Evolutionary conservation across 2,329 filamentous ascomycete genomes (phyloP).

Genomic region (Teratosphaeria viscida): DNA sequence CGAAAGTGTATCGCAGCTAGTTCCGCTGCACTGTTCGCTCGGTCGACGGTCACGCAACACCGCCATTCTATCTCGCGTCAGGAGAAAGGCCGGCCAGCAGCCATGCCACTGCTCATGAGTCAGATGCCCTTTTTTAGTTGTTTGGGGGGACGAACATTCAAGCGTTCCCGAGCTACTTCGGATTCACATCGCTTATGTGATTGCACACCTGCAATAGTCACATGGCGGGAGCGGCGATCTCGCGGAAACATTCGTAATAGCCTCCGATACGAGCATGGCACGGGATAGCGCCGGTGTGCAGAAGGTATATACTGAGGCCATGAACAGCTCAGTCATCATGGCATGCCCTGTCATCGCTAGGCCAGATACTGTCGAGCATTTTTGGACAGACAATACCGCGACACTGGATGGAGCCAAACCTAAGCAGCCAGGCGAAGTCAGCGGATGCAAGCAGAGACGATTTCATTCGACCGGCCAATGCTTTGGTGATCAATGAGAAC

Average conservation of each 20-base stretch:
- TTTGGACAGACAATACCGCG: not conserved
- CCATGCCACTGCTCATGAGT: not conserved
- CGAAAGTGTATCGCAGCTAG: not conserved
- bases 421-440: not conserved
- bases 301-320: not conserved
- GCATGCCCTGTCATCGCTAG: not conserved
- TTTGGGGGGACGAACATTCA: not conserved
- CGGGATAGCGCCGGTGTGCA: too few species aligned
- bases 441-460: not conserved
- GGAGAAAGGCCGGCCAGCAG: not conserved
- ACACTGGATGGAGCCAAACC: not conserved
- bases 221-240: not conserved
- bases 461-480: not conserved
- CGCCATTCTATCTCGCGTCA: not conserved
- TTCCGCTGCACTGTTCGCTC: not conserved
- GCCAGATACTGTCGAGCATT: not conserved
- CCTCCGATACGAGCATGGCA: not conserved
- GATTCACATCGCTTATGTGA: not conserved
- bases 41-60: not conserved
- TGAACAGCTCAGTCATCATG: not conserved
- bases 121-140: not conserved
- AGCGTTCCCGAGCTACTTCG: not conserved
- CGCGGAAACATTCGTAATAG: not conserved
- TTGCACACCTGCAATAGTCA: not conserved
- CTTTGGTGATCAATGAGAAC: not conserved